Evolutionary conservation across 129 eudicot genomes (phyloP), one percentile per base, ranked within the genome.

Genomic region (Artemisia tridentata): DNA sequence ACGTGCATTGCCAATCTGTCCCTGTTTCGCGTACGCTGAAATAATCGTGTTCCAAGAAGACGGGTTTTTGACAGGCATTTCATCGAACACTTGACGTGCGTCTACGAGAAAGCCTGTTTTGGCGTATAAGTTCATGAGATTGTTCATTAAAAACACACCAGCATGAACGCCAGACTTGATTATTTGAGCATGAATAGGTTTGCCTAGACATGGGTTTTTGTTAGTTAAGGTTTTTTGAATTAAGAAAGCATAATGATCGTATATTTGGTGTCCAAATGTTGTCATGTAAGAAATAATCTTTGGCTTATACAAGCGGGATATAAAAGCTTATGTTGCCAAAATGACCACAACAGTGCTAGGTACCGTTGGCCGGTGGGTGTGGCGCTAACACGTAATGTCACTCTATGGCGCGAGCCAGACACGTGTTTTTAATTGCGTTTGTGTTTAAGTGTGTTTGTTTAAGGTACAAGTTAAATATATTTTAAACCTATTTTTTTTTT

Each of bases 21-120:
- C 97, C 38, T 81, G 86, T 80, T 90, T 90, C 1, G 88, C 89
- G 61, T 87, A 85, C 1, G 95, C 95, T 2, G 97, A 90, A 38
- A 90, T 72, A 27, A 90, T 46, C 2, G 97, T 85, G 73, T 90
- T 90, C 86, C 92, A 85, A 0, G 97, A 85, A 60, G 95, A 87
- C 0, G 80, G 60, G 63, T 81, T 81, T 20, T 62, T 87, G 0
- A 75, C 58, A 41, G 89, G 97, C 91, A 90, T 87, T 85, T 81
- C 95, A 51, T 85, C 88, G 29, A 87, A 85, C 81, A 87, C 10
- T 2, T 43, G 46, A 57, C 70, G 84, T 16, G 95, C 91, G 27
- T 87, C 72, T 3, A 56, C 62, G 58, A 83, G 53, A 62, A 68
- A 75, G 61, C 91, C 89, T 0, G 79, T 81, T 78, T 87, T 90